A percentile compares a stretch with the other conserved stretches of the same genome.
phyloP scores from a whole-genome alignment of 2,329 filamentous ascomycete genomes.

The Aaosphaeria arxii region DNA sequence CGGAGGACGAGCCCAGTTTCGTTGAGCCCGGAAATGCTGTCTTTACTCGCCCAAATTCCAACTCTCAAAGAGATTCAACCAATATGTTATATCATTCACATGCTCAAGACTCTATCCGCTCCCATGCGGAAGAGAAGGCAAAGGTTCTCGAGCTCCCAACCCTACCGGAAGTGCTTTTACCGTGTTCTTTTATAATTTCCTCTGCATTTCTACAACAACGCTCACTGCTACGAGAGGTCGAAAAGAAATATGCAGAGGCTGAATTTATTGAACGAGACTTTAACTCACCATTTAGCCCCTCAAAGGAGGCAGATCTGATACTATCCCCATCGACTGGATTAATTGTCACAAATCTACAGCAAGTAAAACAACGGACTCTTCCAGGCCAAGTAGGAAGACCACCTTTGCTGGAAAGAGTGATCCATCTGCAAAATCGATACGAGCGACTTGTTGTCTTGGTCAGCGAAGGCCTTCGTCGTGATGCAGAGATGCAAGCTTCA shows the following conservation, averaged over 20 bases:
- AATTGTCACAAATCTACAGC: constrained; percentile 67
- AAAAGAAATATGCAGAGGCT: constrained; percentile 48
- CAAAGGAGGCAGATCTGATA: constrained; percentile 68
- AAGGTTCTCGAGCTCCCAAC: background rate
- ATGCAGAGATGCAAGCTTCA: constrained; percentile 18
- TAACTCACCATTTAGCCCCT: constrained; percentile 19
- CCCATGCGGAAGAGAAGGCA: too few species aligned
- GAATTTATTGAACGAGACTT: constrained; percentile 63
- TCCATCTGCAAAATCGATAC: constrained; percentile 57
- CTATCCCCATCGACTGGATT: constrained; percentile 68
- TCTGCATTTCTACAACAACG: constrained; percentile 46
- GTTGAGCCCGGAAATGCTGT: too few species aligned
- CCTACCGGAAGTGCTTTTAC: constrained; percentile 13
- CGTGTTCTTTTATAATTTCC: constrained; percentile 52
- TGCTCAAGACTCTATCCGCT: too few species aligned
- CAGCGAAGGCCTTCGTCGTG: constrained; percentile 41
- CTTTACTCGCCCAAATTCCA: too few species aligned
- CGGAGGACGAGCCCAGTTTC: too few species aligned
- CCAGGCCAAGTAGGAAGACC: constrained; percentile 53
- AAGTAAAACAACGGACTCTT: constrained; percentile 67
- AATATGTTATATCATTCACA: too few species aligned
- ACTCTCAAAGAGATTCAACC: too few species aligned
- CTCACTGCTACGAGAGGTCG: constrained; percentile 49
- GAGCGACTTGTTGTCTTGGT: constrained; percentile 67
- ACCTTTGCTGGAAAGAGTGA: constrained; percentile 54